Evolutionary conservation across 75 land plant genomes (phyloP).

Genomic region (Selaginella moellendorffii): DNA sequence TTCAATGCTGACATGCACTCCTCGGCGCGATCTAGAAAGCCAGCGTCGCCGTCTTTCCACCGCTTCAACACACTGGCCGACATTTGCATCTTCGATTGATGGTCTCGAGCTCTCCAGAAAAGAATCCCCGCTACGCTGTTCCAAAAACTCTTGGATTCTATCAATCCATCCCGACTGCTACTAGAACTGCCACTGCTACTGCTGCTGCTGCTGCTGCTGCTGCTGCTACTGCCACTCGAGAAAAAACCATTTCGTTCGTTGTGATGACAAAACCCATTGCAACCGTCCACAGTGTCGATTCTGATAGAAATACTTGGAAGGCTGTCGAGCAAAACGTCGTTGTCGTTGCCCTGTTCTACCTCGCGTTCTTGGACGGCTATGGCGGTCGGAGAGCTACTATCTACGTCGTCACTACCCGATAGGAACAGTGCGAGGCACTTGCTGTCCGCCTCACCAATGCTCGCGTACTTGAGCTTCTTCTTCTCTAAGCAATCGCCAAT

Average conservation of each 20-base stretch:
- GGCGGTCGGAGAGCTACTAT: no score
- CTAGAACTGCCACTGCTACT: constrained; percentile 40
- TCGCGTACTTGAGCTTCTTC: constrained; percentile 25
- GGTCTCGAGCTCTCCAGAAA: constrained; percentile 8
- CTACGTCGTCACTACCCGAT: constrained; percentile 12
- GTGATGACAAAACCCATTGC: no score
- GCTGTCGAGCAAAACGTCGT: no score
- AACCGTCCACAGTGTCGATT: no score
- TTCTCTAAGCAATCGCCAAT: background rate
- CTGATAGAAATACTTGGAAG: no score
- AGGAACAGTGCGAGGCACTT: constrained; percentile 48
- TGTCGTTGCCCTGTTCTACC: no score
- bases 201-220: no score
- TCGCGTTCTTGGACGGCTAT: no score
- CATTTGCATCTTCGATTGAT: constrained; percentile 14
- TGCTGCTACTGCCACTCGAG: no score
- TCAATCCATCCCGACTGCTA: constrained; percentile 33
- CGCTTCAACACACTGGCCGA: constrained; percentile 51
- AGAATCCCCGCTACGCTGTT: constrained; percentile 9
- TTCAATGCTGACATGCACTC: background rate
- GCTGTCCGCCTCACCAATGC: constrained; percentile 37
- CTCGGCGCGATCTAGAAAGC: background rate
- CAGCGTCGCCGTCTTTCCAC: constrained; percentile 36
- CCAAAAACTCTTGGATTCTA: constrained; percentile 17
- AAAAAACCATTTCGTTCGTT: no score